A percentile compares a stretch with the other conserved stretches of the same genome.
Conservation (phyloP, 208 protist genomes). For the Trypanosoma melophagium region DNA sequence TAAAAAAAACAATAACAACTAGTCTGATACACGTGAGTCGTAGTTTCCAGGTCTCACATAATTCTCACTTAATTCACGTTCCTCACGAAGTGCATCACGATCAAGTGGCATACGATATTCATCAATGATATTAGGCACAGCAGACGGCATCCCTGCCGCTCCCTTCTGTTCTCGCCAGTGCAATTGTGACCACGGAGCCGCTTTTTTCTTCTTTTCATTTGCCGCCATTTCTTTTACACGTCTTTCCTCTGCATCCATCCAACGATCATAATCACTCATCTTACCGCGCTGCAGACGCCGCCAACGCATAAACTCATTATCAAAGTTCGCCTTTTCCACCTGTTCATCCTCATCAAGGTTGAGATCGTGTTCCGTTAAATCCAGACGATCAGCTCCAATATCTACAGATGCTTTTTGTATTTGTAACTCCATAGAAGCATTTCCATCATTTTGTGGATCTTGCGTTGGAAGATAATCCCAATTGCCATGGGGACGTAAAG, state of each 20-base stretch:
- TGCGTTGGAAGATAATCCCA: conserved; percentile 83
- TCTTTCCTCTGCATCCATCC: conserved; percentile 77
- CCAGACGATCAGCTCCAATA: conserved; percentile 76
- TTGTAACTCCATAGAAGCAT: conserved; percentile 50
- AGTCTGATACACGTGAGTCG: conserved; percentile 12
- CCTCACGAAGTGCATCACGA: conserved; percentile 64
- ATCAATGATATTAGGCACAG: conserved; percentile 88
- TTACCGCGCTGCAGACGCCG: conserved; percentile 44
- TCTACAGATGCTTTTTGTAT: conserved; percentile 49
- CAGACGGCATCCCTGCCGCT: conserved; percentile 53
- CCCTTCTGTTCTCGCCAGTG: conserved; percentile 11
- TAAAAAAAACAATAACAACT: neutral
- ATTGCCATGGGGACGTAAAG: conserved; percentile 65
- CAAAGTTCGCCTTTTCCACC: conserved; percentile 38
- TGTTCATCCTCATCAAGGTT: conserved; percentile 86
- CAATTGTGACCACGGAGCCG: conserved; percentile 46
- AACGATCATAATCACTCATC: conserved; percentile 74
- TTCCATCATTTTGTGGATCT: conserved; percentile 24
- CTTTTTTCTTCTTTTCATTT: conserved; percentile 34
- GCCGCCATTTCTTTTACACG: conserved; percentile 57
- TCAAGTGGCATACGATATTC: conserved; percentile 83
- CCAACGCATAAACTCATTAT: conserved; percentile 76
- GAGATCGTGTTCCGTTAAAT: conserved; percentile 44
- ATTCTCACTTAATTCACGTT: conserved; percentile 50
- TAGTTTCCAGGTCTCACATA: conserved; percentile 67